Evolutionary conservation across 208 protist genomes (phyloP).

Genomic region (Leishmania aethiopica): DNA sequence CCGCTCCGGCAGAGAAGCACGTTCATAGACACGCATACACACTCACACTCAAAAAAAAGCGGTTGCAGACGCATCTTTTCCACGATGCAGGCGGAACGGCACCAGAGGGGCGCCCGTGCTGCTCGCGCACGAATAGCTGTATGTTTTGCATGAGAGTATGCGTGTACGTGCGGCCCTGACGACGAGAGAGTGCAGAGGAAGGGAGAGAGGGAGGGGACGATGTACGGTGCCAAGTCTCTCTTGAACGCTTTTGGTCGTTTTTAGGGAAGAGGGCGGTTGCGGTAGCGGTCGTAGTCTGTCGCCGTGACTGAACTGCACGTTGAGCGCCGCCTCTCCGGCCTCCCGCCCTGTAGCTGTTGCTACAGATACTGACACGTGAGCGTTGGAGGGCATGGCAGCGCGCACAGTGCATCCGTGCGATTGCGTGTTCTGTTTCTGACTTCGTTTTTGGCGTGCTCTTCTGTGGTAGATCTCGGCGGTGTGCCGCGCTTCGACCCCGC

Average conservation of each 20-base stretch:
- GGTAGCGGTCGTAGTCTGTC: neutral
- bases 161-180: neutral
- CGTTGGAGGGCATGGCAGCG: neutral
- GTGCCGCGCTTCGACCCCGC: neutral
- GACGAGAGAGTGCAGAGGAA: neutral
- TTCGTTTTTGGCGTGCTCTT: too few species aligned
- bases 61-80: neutral
- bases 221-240: neutral
- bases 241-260: neutral
- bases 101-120: neutral
- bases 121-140: conserved; percentile 13
- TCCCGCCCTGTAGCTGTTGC: neutral
- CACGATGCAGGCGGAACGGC: neutral
- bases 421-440: neutral
- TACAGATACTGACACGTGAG: neutral
- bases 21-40: neutral
- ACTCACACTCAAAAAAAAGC: neutral
- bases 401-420: neutral
- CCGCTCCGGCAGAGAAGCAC: neutral
- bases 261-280: neutral
- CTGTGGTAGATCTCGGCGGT: neutral
- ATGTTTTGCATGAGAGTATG: neutral
- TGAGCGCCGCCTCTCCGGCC: neutral
- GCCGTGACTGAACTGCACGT: neutral
- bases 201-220: neutral